Evolutionary conservation across 1,284 basidiomycete genomes (phyloP).

Genomic region (Rhodotorula sp.): DNA sequence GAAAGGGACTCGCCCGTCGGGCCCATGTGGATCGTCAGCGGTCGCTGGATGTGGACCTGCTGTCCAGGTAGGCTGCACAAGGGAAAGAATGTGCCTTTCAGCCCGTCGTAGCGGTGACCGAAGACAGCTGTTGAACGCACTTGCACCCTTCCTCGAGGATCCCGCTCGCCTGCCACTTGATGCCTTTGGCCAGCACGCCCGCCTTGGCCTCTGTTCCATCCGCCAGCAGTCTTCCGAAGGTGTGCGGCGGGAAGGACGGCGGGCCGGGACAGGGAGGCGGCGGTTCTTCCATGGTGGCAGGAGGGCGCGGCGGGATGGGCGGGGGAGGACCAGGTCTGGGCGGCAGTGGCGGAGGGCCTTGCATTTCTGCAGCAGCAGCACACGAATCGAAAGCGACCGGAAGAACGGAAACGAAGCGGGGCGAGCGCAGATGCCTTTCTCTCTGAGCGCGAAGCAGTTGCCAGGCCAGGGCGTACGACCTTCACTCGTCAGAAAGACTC

Average conservation of each 20-base stretch:
- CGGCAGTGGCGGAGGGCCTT: conserved; percentile 1
- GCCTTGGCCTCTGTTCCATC: conserved; percentile 4
- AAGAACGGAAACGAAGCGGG: too few relatives aligned
- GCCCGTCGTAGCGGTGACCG: background rate
- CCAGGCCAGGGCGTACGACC: too few relatives aligned
- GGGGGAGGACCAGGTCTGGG: conserved; percentile 7
- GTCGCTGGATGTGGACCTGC: background rate
- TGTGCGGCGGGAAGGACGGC: conserved; percentile 14
- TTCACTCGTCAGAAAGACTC: too few relatives aligned
- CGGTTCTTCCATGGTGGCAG: background rate
- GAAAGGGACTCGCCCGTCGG: background rate
- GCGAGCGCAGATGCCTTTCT: too few relatives aligned
- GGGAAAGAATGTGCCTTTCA: background rate
- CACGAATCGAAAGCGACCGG: too few relatives aligned
- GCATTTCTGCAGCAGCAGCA: too few relatives aligned
- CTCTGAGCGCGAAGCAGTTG: too few relatives aligned
- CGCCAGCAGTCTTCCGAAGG: conserved; percentile 6
- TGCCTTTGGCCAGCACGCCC: conserved; percentile 17
- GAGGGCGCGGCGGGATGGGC: conserved; percentile 14
- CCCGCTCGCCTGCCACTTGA: conserved; percentile 36
- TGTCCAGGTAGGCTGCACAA: conserved; percentile 15
- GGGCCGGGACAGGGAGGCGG: background rate
- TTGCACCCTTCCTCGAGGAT: conserved; percentile 19
- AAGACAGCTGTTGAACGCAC: conserved; percentile 3
- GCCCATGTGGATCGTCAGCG: conserved; percentile 19